Conservation (phyloP, 371 early-diverging fungal species). For the Batkoa obscura region DNA sequence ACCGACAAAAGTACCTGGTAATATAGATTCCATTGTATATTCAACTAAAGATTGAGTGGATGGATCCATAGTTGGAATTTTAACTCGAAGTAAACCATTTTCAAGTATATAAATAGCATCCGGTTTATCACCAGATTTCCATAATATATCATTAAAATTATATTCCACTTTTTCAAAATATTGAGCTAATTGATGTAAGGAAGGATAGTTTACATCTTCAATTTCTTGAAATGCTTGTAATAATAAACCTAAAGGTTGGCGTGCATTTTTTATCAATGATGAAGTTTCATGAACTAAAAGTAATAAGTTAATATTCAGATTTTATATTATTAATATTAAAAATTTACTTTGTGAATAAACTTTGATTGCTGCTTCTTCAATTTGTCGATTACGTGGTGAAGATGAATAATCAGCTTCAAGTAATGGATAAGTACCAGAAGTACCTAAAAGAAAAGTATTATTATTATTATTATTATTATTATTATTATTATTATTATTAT, state of each 20-base stretch:
- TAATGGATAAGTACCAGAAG: neutral
- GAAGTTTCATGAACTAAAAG: neutral
- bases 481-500: too few species aligned
- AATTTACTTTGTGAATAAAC: slow-evolving; percentile 12
- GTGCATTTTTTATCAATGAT: neutral
- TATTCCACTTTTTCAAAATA: slow-evolving; percentile 37
- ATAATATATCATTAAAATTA: slow-evolving; percentile 28
- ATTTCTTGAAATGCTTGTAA: slow-evolving; percentile 2
- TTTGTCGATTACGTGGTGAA: slow-evolving; percentile 17
- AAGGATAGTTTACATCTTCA: neutral
- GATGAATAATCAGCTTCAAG: slow-evolving; percentile 9
- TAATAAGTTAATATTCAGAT: neutral
- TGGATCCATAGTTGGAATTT: slow-evolving; percentile 14
- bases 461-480: too few species aligned
- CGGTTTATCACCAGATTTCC: slow-evolving; percentile 38
- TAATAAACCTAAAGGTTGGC: slow-evolving; percentile 3
- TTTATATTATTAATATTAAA: neutral
- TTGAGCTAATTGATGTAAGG: slow-evolving; percentile 9
- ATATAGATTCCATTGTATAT: slow-evolving; percentile 33
- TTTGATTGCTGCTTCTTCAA: slow-evolving; percentile 14
- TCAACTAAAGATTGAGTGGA: slow-evolving; percentile 1
- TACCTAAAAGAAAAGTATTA: slow-evolving; percentile 7
- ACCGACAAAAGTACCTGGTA: slow-evolving; percentile 62
- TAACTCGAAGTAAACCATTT: slow-evolving; percentile 44
- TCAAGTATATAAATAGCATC: slow-evolving; percentile 56